Evolutionary conservation across 2,329 filamentous ascomycete species (phyloP), one percentile per base, ranked within the genome.

Genomic region (Ceratocystiopsis minuta): DNA sequence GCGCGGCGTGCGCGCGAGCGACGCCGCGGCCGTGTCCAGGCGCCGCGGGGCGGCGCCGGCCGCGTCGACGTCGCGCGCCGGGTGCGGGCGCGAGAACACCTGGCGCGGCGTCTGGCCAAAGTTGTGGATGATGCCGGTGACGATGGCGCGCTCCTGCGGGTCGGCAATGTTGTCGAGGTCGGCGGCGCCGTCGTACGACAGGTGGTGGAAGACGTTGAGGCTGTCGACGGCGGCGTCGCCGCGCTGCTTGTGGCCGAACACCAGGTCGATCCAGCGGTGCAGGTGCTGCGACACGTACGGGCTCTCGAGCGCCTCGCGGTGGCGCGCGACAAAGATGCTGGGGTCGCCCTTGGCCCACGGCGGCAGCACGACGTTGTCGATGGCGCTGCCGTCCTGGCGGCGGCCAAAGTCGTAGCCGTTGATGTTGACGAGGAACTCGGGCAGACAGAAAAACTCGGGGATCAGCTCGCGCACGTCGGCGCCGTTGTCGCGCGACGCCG

Each of bases 41-140:
- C 84, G 72, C 43, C 73, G 75, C 3, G 70, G 64, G n/a, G n/a
- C n/a, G n/a, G n/a, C n/a, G n/a, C n/a, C n/a, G n/a, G n/a, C n/a
- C n/a, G n/a, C n/a, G 5, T 70, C 60, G 43, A 81, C 71, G 49
- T 93, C 86, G 14, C 80, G 73, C n/a, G 72, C 62, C 4, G 81
- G 78, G 57, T 98, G 90, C 13, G 80, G 68, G 45, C 80, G 79
- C 37, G 75, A 72, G 57, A 96, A 98, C 15, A 96, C 80, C 57
- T 98, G 92, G 51, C 92, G 82, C 2, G 92, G 90, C 2, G 92
- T 98, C 57, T 98, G 90, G 0, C 90, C 90, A 58, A 98, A 98
- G 52, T 96, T 96, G 60, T 98, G 88, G 52, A 98, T 96, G 50
- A 95, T 93, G 32, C 85, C 85, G 42, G 94, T 95, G 0, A 86